Conservation (phyloP, 2,329 filamentous ascomycete species). For the Capronia americana region DNA sequence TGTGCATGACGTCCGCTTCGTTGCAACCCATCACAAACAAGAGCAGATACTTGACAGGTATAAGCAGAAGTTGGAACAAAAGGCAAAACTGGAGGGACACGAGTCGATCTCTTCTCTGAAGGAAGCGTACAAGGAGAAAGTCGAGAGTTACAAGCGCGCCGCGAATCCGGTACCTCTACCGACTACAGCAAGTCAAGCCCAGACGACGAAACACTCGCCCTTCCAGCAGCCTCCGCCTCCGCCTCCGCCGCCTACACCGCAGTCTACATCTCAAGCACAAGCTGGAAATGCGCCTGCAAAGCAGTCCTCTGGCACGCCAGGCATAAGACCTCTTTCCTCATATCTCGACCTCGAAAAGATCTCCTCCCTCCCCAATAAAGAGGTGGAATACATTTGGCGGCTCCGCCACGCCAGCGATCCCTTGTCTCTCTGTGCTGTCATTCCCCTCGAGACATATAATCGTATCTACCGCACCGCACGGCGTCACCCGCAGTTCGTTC, state of each 20-base stretch:
- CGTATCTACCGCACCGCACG: conserved; percentile 75
- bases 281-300: conserved; percentile 3
- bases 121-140: conserved; percentile 83
- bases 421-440: conserved; percentile 80
- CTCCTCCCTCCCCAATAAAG: conserved; percentile 72
- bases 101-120: conserved; percentile 67
- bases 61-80: conserved; percentile 79
- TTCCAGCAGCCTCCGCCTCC: conserved; percentile 41
- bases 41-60: conserved; percentile 82
- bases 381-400: conserved; percentile 89
- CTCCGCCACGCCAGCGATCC: conserved; percentile 78
- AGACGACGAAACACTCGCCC: conserved; percentile 29
- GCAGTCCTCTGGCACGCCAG: conserved; percentile 42
- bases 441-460: conserved; percentile 75
- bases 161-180: conserved; percentile 49
- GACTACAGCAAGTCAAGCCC: conserved; percentile 49
- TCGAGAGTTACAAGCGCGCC: conserved; percentile 72
- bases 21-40: conserved; percentile 76
- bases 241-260: conserved; percentile 48
- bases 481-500: conserved; percentile 83
- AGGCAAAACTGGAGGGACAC: conserved; percentile 77
- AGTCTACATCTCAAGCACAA: conserved; percentile 51
- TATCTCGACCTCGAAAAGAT: conserved; percentile 83
- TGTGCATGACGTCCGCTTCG: conserved; percentile 89
- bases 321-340: conserved; percentile 69